Conservation (phyloP, 331 rosid species). For the Phaseolus coccineus region DNA sequence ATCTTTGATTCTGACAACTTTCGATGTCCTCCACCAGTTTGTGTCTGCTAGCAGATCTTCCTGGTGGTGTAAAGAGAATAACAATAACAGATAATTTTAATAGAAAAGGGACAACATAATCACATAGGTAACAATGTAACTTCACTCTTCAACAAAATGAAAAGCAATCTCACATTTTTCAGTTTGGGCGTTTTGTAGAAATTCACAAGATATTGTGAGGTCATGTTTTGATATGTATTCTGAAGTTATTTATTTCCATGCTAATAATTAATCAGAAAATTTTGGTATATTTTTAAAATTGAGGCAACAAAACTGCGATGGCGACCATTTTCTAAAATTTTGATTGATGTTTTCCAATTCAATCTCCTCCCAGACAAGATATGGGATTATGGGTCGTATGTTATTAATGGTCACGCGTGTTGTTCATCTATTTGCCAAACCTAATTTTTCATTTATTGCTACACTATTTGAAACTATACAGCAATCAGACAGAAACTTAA, state of each 20-base stretch:
- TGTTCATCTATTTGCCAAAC: background rate
- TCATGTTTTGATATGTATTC: too few relatives aligned
- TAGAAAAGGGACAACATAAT: slow-evolving; percentile 40
- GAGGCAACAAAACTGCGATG: too few relatives aligned
- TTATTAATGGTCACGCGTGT: background rate
- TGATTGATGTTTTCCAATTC: too few relatives aligned
- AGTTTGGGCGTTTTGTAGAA: background rate
- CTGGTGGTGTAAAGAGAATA: background rate
- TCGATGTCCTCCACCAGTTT: slow-evolving; percentile 28
- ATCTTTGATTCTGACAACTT: slow-evolving; percentile 41
- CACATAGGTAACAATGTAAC: slow-evolving; percentile 40
- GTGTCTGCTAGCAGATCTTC: background rate
- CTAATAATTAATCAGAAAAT: background rate
- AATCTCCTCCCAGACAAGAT: too few relatives aligned
- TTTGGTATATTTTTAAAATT: too few relatives aligned
- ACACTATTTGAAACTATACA: background rate
- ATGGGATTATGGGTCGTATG: too few relatives aligned
- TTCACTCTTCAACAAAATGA: slow-evolving; percentile 47
- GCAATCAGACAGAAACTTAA: slow-evolving; percentile 10
- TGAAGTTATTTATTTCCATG: background rate
- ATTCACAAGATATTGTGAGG: background rate
- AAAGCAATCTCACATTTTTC: slow-evolving; percentile 23
- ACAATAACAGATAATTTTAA: background rate
- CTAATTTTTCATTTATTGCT: slow-evolving; percentile 18
- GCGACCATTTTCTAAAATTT: too few relatives aligned